Base-by-base conservation (phyloP, 768 basidiomycete species). In the Leccinum truebloodii region DNA sequence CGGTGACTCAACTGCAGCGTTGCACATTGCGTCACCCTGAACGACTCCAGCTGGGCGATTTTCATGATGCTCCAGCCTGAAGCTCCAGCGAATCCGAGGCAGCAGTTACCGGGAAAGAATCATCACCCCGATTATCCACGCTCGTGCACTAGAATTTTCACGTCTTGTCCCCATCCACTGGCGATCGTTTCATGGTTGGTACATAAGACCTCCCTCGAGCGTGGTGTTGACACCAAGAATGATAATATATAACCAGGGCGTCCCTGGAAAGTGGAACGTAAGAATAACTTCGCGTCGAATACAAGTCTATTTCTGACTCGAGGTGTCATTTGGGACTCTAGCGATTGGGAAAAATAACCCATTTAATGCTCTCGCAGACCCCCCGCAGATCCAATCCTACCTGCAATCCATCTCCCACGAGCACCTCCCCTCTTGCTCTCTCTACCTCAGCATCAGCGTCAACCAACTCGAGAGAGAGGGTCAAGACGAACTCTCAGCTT, bases 271-370 rank as follows among this genome's bases (percentile, higher is more conserved):
- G 8, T n/a, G 32, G 39, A n/a, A 24, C 24, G 3, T 22, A 22
- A 16, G 18, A 41, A 32, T 35, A 55, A 54, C 54, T 50, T 26
- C 28, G 22, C 24, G 26, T 41, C 13, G 9, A 1, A 53, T 30
- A 20, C 26, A 8, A 49, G 28, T 34, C 52, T 52, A 20, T 9
- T 34, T 32, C 52, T 5, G 12, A 20, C 52, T 18, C 26, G 5
- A 34, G 20, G 14, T 10, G 20, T 34, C 20, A 28, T 37, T 26
- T 3, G 5, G 6, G 32, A 44, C 13, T 6, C 82, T 54, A 71
- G 18, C 78, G 76, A 63, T 77, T 79, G 59, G 81, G 76, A 66
- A 81, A 86, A 18, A 84, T 14, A 12, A 81, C 61, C 85, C 84
- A 86, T 61, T 73, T 75, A 22, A 83, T 49, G 32, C 77, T 76